These are phyloP conservation scores for Pythium apleroticum DNA, from an alignment of 352 stramenopile genomes.

Conservation along the genomic window DNA sequence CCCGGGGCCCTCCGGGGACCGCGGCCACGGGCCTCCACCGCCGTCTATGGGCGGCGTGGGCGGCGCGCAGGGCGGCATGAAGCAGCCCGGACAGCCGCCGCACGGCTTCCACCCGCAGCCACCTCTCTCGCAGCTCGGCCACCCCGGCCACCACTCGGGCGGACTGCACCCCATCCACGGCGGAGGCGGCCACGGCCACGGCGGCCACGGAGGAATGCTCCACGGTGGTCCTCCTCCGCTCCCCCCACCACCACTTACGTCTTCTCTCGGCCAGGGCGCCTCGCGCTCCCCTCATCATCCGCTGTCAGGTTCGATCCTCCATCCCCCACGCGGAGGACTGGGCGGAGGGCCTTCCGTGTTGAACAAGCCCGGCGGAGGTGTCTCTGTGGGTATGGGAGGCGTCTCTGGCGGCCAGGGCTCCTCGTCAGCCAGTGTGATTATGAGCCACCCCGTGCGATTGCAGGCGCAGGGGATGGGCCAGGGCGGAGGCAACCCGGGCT, in stretches of 20 bases:
- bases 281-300: conserved; percentile 67
- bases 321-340: conserved; percentile 53
- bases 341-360: conserved; percentile 51
- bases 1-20: conserved; percentile 64
- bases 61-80: conserved; percentile 28
- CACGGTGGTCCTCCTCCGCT: conserved; percentile 58
- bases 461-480: conserved; percentile 49
- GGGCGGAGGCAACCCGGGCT: conserved; percentile 28
- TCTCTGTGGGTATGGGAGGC: conserved; percentile 17
- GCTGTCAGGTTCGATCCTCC: conserved; percentile 65
- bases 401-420: conserved; percentile 27
- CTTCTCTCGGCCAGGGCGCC: conserved; percentile 48
- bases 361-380: conserved; percentile 41
- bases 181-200: conserved; percentile 31
- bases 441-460: conserved; percentile 64
- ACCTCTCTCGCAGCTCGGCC: conserved; percentile 60
- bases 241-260: conserved; percentile 58
- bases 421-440: conserved; percentile 37
- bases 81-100: conserved; percentile 39
- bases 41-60: conserved; percentile 34
- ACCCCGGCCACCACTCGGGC: conserved; percentile 41
- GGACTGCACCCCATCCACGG: conserved; percentile 70
- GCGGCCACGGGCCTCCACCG: conserved; percentile 44
- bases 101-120: conserved; percentile 72
- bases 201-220: conserved; percentile 40